Evolutionary conservation across 257 asterid genomes (phyloP).

Genomic region (Nicotiana otophora): DNA sequence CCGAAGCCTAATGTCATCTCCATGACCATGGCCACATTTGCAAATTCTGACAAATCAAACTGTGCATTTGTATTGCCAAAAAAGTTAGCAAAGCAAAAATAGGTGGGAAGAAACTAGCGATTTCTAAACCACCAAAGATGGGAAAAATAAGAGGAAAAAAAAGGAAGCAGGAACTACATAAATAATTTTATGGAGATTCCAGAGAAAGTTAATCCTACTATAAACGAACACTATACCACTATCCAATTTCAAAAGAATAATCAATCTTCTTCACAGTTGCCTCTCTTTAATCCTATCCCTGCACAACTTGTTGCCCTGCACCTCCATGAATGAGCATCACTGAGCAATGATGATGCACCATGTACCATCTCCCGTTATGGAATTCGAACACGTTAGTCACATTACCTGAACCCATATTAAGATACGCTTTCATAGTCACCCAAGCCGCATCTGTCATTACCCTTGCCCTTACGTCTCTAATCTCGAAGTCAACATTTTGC

Average conservation of each 20-base stretch:
- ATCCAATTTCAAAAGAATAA: conserved; percentile 28
- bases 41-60: background rate
- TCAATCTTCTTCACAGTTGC: conserved; percentile 16
- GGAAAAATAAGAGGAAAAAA: background rate
- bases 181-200: conserved; percentile 13
- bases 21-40: background rate
- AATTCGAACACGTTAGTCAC: conserved; percentile 69
- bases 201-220: conserved; percentile 22
- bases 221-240: conserved; percentile 37
- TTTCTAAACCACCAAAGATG: conserved; percentile 13
- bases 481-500: conserved; percentile 58
- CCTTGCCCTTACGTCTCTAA: conserved; percentile 71
- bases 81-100: conserved; percentile 8
- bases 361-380: conserved; percentile 81
- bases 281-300: conserved; percentile 24
- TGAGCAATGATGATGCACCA: conserved; percentile 96
- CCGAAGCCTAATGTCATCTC: background rate
- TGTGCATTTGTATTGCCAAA: conserved; percentile 2
- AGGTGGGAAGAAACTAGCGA: conserved; percentile 19
- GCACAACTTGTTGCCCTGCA: conserved; percentile 44
- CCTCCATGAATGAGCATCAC: conserved; percentile 49
- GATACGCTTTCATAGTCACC: conserved; percentile 86
- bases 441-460: conserved; percentile 71
- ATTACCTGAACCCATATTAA: conserved; percentile 41
- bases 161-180: conserved; percentile 12